These are phyloP conservation scores for Mycena capillaripes DNA, from an alignment of 768 basidiomycete species.

Conservation along the genomic window DNA sequence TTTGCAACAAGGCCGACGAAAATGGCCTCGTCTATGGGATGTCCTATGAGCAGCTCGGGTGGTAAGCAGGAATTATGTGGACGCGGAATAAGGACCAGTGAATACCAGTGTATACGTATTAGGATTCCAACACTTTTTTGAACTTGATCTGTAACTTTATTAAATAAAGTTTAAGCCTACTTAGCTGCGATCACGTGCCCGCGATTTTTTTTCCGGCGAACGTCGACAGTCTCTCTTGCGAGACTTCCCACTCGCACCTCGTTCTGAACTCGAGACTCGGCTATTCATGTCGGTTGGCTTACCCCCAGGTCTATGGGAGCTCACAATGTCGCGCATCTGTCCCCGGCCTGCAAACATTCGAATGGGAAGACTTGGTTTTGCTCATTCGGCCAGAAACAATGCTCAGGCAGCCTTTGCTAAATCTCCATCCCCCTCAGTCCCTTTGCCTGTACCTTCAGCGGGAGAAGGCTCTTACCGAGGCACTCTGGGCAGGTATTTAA, in stretches of 20 bases:
- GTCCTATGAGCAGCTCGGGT: constrained; percentile 55
- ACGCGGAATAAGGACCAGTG: background rate
- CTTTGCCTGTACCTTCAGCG: background rate
- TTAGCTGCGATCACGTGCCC: no score
- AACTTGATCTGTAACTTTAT: no score
- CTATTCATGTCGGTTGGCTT: constrained; percentile 19
- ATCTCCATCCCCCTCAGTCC: background rate
- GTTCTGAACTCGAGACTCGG: no score
- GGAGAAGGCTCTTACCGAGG: background rate
- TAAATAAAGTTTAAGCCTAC: no score
- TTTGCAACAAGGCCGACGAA: constrained; percentile 55
- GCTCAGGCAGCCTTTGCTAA: constrained; percentile 29
- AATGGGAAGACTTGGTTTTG: constrained; percentile 31
- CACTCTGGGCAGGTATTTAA: constrained; percentile 22
- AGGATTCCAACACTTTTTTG: no score
- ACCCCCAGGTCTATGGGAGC: constrained; percentile 36
- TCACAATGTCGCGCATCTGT: constrained; percentile 35
- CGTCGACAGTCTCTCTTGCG: no score
- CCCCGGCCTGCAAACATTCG: background rate
- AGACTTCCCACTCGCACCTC: no score
- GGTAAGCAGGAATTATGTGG: constrained; percentile 38
- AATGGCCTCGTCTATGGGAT: constrained; percentile 55
- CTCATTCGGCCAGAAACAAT: constrained; percentile 31
- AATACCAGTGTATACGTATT: no score
- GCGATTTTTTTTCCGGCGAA: no score